Percentiles rank a stretch among this genome's conserved stretches.
Evolutionary conservation across 2,329 filamentous ascomycete species (phyloP).

Genomic region (Alternaria triticina): DNA sequence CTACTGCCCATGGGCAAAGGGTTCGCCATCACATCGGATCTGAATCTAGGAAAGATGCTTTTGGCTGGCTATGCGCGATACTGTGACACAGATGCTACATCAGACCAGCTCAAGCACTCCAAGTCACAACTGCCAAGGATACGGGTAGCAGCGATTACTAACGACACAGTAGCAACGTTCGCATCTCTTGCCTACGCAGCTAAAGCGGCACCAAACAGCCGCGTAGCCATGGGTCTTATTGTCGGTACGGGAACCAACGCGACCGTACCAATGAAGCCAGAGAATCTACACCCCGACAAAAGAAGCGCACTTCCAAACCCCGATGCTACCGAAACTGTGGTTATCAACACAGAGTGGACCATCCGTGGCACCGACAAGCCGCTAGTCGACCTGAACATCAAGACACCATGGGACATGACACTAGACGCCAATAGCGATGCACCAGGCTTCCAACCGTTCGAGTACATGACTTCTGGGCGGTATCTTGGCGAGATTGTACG

Average conservation of each 20-base stretch:
- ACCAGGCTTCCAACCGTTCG: conserved; percentile 80
- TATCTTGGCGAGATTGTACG: conserved; percentile 80
- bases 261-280: conserved; percentile 73
- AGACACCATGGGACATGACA: conserved; percentile 73
- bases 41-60: conserved; percentile 67
- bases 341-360: conserved; percentile 85
- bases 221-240: conserved; percentile 79
- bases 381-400: conserved; percentile 66
- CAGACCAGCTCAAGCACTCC: conserved; percentile 13
- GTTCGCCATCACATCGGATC: conserved; percentile 66
- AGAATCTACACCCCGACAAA: conserved; percentile 69
- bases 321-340: conserved; percentile 64
- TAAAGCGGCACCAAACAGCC: conserved; percentile 64
- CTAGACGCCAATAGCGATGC: conserved; percentile 71
- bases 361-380: conserved; percentile 77
- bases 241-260: conserved; percentile 84
- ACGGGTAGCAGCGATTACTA: conserved; percentile 76
- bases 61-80: conserved; percentile 65
- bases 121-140: conserved; percentile 61
- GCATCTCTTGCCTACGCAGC: conserved; percentile 78
- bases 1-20: conserved; percentile 75
- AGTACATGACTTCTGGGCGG: conserved; percentile 82
- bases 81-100: conserved; percentile 49
- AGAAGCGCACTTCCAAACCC: conserved; percentile 47
- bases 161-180: conserved; percentile 80